These are phyloP conservation scores for Musa schizocarpa DNA, from an alignment of 176 grass and related monocot genomes.

Conservation along the genomic window DNA sequence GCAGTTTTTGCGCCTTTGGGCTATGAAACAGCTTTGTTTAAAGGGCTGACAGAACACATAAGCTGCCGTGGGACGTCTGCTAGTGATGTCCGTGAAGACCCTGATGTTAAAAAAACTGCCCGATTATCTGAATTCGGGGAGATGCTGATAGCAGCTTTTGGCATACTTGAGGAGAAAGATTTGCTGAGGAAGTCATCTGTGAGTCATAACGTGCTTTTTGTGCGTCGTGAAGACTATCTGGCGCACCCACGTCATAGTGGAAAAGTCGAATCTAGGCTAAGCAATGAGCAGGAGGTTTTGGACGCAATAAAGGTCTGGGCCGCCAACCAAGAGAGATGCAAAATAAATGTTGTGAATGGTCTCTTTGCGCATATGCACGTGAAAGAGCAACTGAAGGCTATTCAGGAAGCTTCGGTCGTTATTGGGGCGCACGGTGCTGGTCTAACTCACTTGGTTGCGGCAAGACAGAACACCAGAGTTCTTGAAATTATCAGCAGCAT, in stretches of 20 bases:
- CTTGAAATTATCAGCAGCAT: constrained; percentile 88
- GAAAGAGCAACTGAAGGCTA: constrained; percentile 79
- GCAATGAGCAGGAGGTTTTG: constrained; percentile 72
- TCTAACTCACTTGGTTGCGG: constrained; percentile 79
- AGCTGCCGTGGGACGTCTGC: constrained; percentile 51
- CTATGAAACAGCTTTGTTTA: constrained; percentile 92
- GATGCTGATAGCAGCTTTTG: constrained; percentile 64
- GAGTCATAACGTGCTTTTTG: constrained; percentile 71
- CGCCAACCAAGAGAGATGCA: constrained; percentile 48
- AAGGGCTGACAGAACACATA: constrained; percentile 75
- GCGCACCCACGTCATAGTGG: constrained; percentile 89
- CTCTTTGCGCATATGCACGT: constrained; percentile 85
- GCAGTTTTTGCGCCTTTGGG: constrained; percentile 84
- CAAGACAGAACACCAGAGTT: constrained; percentile 53
- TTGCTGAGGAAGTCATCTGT: constrained; percentile 27
- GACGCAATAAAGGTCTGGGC: constrained; percentile 63
- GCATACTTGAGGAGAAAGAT: constrained; percentile 40
- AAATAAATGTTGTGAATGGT: constrained; percentile 78
- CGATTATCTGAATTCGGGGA: constrained; percentile 93
- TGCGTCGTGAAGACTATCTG: constrained; percentile 87
- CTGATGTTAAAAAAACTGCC: constrained; percentile 55
- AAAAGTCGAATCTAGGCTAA: constrained; percentile 79
- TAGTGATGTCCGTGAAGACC: constrained; percentile 33
- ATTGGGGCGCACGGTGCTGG: constrained; percentile 94
- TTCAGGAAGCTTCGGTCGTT: constrained; percentile 71